Conservation (phyloP, 2,329 filamentous ascomycete species). For the Colletotrichum cordylinicola region DNA sequence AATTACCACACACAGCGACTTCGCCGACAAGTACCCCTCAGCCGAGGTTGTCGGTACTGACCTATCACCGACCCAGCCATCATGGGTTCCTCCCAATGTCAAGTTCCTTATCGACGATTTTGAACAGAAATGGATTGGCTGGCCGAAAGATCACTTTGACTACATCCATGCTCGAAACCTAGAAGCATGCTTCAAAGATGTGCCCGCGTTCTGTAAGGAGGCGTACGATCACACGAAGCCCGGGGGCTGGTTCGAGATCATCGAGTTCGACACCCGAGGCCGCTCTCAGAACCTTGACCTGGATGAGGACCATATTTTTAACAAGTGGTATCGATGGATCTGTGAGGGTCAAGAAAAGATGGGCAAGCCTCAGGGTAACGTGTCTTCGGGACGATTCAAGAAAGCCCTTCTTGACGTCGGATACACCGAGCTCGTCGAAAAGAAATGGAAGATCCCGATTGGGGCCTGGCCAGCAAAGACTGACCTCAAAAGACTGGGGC, state of each 20-base stretch:
- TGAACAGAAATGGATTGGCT: slow-evolving; percentile 47
- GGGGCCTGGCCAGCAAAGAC: slow-evolving; percentile 19
- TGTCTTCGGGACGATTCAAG: slow-evolving; percentile 24
- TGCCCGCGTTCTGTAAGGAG: slow-evolving; percentile 58
- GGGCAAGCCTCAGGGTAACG: slow-evolving; percentile 31
- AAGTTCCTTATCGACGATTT: slow-evolving; percentile 41
- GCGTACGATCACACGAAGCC: slow-evolving; percentile 53
- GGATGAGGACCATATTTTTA: background rate
- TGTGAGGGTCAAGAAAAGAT: slow-evolving; percentile 32
- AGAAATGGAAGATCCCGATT: slow-evolving; percentile 21
- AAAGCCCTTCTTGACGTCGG: slow-evolving; percentile 26
- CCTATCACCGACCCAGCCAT: slow-evolving; percentile 56
- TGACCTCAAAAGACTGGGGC: slow-evolving; percentile 13
- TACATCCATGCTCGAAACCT: slow-evolving; percentile 67
- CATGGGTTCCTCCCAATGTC: slow-evolving; percentile 34
- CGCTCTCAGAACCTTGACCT: background rate
- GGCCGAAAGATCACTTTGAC: slow-evolving; percentile 49
- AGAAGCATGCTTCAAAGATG: slow-evolving; percentile 62
- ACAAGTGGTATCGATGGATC: slow-evolving; percentile 32
- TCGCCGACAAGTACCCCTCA: slow-evolving; percentile 47
- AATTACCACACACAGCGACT: no score
- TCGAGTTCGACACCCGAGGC: slow-evolving; percentile 28
- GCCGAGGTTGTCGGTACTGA: slow-evolving; percentile 56
- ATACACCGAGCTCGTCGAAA: slow-evolving; percentile 23
- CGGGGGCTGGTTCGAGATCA: slow-evolving; percentile 36